Percentiles rank a stretch among this genome's conserved stretches.
These are phyloP conservation scores for Apiospora aurea DNA, from an alignment of 2,329 filamentous ascomycete genomes.

Conservation along the genomic window DNA sequence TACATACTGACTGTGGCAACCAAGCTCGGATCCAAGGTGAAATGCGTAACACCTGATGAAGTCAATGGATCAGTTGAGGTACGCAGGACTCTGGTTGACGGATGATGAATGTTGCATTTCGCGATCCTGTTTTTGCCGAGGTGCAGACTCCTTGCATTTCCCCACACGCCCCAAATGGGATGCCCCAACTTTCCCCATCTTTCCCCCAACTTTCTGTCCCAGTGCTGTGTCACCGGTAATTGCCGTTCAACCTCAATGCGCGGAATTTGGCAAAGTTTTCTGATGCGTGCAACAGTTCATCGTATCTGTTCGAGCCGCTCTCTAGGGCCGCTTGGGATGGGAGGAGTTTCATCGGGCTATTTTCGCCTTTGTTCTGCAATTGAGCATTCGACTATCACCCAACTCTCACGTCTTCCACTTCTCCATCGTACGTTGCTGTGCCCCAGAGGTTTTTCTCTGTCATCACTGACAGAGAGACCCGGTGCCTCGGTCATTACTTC, in stretches of 20 bases:
- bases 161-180: not conserved
- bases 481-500: slow-evolving; percentile 3
- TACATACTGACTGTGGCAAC: not conserved
- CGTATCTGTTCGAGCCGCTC: too few relatives aligned
- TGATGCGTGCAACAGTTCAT: not conserved
- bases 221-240: slow-evolving; percentile 14
- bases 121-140: not conserved
- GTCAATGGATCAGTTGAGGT: not conserved
- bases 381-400: slow-evolving; percentile 3
- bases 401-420: not conserved
- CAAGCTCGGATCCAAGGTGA: not conserved
- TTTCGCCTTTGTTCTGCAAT: not conserved
- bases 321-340: not conserved
- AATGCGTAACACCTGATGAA: not conserved
- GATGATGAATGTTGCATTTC: not conserved
- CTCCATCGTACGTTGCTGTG: not conserved
- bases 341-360: not conserved
- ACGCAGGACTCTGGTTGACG: not conserved
- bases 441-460: not conserved
- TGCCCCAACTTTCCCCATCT: not conserved
- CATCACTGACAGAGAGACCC: not conserved
- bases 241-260: not conserved
- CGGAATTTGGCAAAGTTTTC: not conserved
- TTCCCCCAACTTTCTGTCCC: not conserved
- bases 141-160: not conserved